phyloP scores from a whole-genome alignment of 2,329 filamentous ascomycete species.

The Penicillium sp. region DNA sequence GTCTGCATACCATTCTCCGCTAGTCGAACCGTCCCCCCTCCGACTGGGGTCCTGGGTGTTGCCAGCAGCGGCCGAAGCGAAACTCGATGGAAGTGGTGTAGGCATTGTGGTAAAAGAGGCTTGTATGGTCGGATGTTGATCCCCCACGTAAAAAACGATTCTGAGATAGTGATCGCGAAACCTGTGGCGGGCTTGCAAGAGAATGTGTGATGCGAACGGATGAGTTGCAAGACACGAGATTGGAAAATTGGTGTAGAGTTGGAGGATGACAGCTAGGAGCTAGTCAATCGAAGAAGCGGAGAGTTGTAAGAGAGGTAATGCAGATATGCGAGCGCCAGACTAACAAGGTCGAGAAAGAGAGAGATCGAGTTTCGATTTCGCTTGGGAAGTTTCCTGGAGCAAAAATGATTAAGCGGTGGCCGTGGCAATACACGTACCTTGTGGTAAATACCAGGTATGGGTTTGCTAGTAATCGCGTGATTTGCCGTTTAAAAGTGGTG shows the following conservation, averaged over 20 bases:
- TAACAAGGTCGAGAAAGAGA: constrained; percentile 35
- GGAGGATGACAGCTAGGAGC: constrained; percentile 20
- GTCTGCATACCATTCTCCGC: constrained; percentile 69
- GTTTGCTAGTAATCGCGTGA: constrained; percentile 15
- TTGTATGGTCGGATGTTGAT: constrained; percentile 25
- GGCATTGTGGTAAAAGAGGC: constrained; percentile 54
- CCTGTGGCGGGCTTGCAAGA: constrained; percentile 23
- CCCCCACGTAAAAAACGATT: constrained; percentile 26
- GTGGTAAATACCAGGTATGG: constrained; percentile 23
- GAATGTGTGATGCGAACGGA: constrained; percentile 27
- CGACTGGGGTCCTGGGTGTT: constrained; percentile 64
- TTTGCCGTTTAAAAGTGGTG: not conserved
- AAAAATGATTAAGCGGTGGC: constrained; percentile 32
- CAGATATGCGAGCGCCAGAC: constrained; percentile 32
- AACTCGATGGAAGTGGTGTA: constrained; percentile 76
- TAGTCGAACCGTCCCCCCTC: constrained; percentile 55
- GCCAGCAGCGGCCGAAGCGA: constrained; percentile 78
- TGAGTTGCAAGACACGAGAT: constrained; percentile 25
- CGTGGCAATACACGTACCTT: constrained; percentile 30
- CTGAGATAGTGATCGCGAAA: constrained; percentile 26
- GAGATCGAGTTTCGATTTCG: constrained; percentile 32
- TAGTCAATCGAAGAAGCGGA: constrained; percentile 23
- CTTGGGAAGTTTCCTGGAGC: constrained; percentile 30
- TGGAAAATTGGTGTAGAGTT: constrained; percentile 13
- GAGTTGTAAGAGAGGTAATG: constrained; percentile 22